These are phyloP conservation scores for Pyrenochaeta sp. DNA, from an alignment of 2,329 filamentous ascomycete species.

Conservation along the genomic window DNA sequence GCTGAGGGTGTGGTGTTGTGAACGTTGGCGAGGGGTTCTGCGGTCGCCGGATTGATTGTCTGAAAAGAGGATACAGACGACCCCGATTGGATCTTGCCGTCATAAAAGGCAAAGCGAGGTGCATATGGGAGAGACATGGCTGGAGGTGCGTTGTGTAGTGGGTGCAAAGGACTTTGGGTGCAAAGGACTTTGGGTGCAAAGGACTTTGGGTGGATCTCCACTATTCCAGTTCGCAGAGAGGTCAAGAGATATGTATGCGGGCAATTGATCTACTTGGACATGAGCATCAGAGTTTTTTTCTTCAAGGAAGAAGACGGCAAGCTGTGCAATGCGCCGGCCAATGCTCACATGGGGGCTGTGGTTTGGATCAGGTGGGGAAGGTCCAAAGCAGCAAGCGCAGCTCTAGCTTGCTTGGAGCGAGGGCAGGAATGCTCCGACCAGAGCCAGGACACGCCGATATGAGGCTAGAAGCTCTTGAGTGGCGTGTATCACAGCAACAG, in stretches of 20 bases:
- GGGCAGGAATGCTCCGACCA: not conserved
- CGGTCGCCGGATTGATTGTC: constrained; percentile 77
- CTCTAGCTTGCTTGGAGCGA: not conserved
- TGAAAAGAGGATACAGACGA: constrained; percentile 71
- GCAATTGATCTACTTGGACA: constrained; percentile 1
- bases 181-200: no score
- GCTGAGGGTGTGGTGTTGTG: constrained; percentile 72
- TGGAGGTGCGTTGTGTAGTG: constrained; percentile 5
- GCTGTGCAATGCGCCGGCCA: not conserved
- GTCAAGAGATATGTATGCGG: not conserved
- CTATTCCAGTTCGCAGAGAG: not conserved
- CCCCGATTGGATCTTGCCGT: constrained; percentile 71
- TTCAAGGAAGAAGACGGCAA: not conserved
- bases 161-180: no score
- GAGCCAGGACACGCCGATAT: not conserved
- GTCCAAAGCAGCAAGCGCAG: not conserved
- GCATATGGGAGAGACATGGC: constrained; percentile 55
- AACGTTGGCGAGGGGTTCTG: constrained; percentile 73
- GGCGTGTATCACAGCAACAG: not conserved
- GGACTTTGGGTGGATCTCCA: not conserved
- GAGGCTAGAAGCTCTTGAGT: not conserved
- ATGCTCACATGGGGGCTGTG: not conserved
- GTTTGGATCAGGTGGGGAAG: not conserved
- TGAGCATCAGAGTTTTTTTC: constrained; percentile 1
- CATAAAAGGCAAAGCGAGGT: constrained; percentile 75